phyloP scores from a whole-genome alignment of 495 filamentous ascomycete genomes.

The Aspergillus bertholletiae region DNA sequence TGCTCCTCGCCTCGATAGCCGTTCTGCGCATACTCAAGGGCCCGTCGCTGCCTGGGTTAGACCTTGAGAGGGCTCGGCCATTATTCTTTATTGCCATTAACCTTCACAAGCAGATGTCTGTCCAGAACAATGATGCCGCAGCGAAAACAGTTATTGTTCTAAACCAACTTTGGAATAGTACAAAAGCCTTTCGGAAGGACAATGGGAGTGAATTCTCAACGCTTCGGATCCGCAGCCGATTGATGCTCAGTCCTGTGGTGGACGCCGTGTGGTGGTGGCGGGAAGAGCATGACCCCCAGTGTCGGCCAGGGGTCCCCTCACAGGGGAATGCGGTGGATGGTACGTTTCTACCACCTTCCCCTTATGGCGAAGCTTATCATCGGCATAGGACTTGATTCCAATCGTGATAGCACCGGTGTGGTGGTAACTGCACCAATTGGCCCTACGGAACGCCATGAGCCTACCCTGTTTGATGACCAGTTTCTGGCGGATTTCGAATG shows the following conservation, averaged over 20 bases:
- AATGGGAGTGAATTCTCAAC: constrained; percentile 37
- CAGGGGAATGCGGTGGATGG: constrained; percentile 17
- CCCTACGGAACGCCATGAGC: constrained; percentile 16
- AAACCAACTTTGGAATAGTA: constrained; percentile 44
- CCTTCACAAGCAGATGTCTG: constrained; percentile 33
- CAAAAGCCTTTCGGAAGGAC: constrained; percentile 38
- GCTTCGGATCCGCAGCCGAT: constrained; percentile 40
- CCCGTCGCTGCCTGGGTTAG: constrained; percentile 22
- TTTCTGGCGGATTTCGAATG: constrained; percentile 39
- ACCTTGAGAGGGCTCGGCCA: constrained; percentile 28
- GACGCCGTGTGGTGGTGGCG: constrained; percentile 50
- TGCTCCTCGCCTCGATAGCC: constrained; percentile 31
- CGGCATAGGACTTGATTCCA: constrained; percentile 8
- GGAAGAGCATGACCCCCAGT: constrained; percentile 40
- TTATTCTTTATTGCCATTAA: constrained; percentile 37
- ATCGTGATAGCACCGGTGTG: constrained; percentile 9
- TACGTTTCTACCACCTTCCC: constrained; percentile 5
- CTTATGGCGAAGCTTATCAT: constrained; percentile 4
- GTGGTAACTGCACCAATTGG: background rate
- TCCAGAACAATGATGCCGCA: constrained; percentile 35
- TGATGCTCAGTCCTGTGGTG: constrained; percentile 39
- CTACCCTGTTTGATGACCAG: constrained; percentile 32
- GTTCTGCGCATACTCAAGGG: constrained; percentile 43
- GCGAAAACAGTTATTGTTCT: constrained; percentile 31
- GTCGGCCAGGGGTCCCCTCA: constrained; percentile 10